phyloP scores from a whole-genome alignment of 345 rosid genomes.

The Theobroma cacao region DNA sequence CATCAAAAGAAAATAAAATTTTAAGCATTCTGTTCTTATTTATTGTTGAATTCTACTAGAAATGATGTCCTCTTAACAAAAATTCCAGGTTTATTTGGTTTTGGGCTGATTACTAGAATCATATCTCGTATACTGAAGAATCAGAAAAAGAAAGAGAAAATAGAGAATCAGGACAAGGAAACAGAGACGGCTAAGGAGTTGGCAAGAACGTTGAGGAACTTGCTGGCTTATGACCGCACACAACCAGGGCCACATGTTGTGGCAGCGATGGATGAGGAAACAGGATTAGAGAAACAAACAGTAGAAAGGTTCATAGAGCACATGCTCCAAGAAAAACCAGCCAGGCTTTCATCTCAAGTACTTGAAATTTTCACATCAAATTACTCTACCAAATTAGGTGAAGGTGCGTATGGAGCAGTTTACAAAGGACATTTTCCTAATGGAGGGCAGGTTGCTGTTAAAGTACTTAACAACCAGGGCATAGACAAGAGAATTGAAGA shows the following conservation, averaged over 20 bases:
- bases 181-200: neutral
- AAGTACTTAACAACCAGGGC: slow-evolving; percentile 4
- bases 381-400: slow-evolving; percentile 23
- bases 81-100: neutral
- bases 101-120: neutral
- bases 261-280: neutral
- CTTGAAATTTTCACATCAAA: slow-evolving; percentile 11
- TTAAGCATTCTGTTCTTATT: neutral
- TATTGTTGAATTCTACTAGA: neutral
- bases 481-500: slow-evolving; percentile 25
- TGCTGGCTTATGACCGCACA: neutral
- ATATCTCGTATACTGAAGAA: no score
- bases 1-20: no score
- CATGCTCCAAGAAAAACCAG: slow-evolving; percentile 19
- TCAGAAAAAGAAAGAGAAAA: neutral
- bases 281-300: neutral
- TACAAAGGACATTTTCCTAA: slow-evolving; percentile 21
- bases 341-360: slow-evolving; percentile 22
- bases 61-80: neutral
- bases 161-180: neutral
- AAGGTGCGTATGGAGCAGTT: slow-evolving; percentile 31
- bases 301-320: slow-evolving; percentile 18
- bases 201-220: neutral
- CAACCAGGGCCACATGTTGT: neutral
- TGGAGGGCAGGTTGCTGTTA: slow-evolving; percentile 23